Percentiles rank a stretch among this genome's conserved stretches.
phyloP scores from a whole-genome alignment of 176 grass and related monocot species.

The Puya raimondii region DNA sequence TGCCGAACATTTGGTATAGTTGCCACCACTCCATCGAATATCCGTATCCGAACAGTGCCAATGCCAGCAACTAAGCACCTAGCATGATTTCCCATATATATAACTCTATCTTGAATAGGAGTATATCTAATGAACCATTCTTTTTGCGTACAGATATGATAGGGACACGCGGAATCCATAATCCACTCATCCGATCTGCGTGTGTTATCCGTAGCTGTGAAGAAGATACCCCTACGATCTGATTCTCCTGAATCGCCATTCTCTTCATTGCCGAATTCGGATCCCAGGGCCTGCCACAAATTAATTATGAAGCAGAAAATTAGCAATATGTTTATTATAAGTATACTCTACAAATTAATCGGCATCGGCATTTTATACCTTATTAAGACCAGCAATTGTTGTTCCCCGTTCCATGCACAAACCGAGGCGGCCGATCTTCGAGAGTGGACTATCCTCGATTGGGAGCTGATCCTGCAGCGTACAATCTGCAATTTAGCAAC shows the following conservation, averaged over 20 bases:
- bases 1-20: too few species aligned
- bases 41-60: too few species aligned
- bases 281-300: slow-evolving; percentile 38
- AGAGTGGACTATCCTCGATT: slow-evolving; percentile 44
- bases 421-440: slow-evolving; percentile 74
- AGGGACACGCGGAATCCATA: too few species aligned
- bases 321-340: background rate
- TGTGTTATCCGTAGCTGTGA: too few species aligned
- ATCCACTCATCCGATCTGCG: too few species aligned
- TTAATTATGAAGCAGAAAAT: background rate
- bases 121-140: too few species aligned
- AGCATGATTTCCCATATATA: too few species aligned
- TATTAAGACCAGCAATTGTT: slow-evolving; percentile 93
- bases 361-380: slow-evolving; percentile 12
- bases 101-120: too few species aligned
- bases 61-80: too few species aligned
- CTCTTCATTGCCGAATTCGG: slow-evolving; percentile 53
- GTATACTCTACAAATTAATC: background rate
- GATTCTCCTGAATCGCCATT: background rate
- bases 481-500: slow-evolving; percentile 48
- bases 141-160: too few species aligned
- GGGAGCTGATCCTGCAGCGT: slow-evolving; percentile 64
- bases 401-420: slow-evolving; percentile 88
- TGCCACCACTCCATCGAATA: too few species aligned
- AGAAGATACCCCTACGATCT: too few species aligned